Conservation (phyloP, 352 stramenopile species). For the Achlya hypogyna region DNA sequence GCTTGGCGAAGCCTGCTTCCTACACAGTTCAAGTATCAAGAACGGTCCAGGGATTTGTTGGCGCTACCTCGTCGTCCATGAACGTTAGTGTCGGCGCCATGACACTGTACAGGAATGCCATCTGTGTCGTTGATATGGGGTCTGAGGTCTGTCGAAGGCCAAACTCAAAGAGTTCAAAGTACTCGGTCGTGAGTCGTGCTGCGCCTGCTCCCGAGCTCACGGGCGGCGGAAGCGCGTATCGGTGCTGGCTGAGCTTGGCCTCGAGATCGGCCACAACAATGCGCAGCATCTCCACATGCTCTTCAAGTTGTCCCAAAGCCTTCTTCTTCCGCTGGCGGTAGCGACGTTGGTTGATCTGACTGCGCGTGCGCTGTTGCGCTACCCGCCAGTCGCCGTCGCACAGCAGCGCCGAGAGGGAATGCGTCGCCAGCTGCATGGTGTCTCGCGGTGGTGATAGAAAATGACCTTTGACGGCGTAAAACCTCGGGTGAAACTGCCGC, state of each 20-base stretch:
- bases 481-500: too few relatives aligned
- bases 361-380: neutral
- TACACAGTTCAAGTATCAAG: neutral
- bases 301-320: neutral
- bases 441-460: too few relatives aligned
- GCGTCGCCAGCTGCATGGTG: too few relatives aligned
- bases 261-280: neutral
- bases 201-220: neutral
- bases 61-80: slow-evolving; percentile 4
- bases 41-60: neutral
- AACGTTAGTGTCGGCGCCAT: neutral
- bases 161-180: slow-evolving; percentile 6
- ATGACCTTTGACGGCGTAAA: too few relatives aligned
- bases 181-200: neutral
- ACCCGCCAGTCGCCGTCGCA: too few relatives aligned
- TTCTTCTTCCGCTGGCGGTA: neutral
- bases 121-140: neutral
- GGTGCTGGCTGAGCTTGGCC: neutral
- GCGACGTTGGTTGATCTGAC: neutral
- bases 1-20: neutral
- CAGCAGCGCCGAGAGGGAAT: too few relatives aligned
- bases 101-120: neutral
- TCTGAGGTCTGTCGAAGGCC: neutral
- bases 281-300: neutral
- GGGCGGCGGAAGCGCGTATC: neutral